These are phyloP conservation scores for Lentinula boryana DNA, from an alignment of 768 basidiomycete genomes.

Conservation along the genomic window DNA sequence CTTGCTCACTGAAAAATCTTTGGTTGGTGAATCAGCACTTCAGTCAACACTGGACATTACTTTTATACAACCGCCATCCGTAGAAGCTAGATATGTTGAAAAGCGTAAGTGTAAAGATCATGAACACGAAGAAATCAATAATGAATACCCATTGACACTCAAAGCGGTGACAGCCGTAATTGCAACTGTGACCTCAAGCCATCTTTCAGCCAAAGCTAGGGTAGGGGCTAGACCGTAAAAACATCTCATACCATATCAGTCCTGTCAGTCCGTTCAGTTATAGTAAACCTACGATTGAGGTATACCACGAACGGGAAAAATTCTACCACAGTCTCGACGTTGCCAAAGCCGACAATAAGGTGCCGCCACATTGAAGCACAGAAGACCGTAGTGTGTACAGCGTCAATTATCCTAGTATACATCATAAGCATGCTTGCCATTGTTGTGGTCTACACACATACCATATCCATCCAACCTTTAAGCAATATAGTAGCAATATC, in stretches of 20 bases:
- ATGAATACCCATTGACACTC: constrained; percentile 7
- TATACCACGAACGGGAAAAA: neutral
- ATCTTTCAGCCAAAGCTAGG: too few species aligned
- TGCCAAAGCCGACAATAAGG: neutral
- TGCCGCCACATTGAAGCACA: constrained; percentile 8
- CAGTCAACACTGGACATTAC: neutral
- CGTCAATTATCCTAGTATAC: constrained; percentile 4
- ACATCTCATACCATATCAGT: neutral
- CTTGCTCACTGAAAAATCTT: constrained; percentile 3
- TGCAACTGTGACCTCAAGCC: constrained; percentile 1
- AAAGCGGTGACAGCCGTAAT: constrained; percentile 9
- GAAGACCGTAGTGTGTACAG: constrained; percentile 7
- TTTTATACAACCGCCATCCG: neutral
- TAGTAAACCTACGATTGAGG: neutral
- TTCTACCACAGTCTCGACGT: neutral
- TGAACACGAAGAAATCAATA: neutral
- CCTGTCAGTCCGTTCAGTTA: neutral
- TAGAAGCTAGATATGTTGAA: neutral
- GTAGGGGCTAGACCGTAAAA: too few species aligned
- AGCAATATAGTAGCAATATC: too few species aligned
- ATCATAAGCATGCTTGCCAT: neutral
- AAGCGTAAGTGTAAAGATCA: too few species aligned
- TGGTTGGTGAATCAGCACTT: neutral
- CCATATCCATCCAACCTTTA: neutral
- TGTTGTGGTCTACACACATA: neutral